Evolutionary conservation across 306 rosid species (phyloP).

Genomic region (Acacia acuminata): DNA sequence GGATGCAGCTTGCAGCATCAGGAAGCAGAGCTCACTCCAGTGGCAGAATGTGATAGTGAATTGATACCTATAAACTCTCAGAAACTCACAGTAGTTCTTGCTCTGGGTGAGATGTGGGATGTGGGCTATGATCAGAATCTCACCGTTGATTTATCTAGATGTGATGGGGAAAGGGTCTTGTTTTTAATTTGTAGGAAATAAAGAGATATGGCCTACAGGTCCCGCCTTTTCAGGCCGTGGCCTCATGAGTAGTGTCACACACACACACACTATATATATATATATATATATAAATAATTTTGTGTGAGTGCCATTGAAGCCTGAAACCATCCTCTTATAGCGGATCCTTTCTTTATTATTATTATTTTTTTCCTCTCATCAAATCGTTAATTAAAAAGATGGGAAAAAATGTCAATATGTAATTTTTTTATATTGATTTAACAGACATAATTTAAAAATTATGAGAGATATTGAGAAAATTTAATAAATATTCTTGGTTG

Average conservation of each 20-base stretch:
- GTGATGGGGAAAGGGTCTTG: not conserved
- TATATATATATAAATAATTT: not conserved
- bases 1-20: not conserved
- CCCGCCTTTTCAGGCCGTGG: constrained; percentile 43
- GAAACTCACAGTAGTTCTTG: not conserved
- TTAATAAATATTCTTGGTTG: too few relatives aligned
- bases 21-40: constrained; percentile 4
- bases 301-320: constrained; percentile 25
- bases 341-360: too few relatives aligned
- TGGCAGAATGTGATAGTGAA: constrained; percentile 22
- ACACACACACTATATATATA: not conserved
- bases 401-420: too few relatives aligned
- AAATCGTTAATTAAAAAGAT: too few relatives aligned
- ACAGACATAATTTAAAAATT: too few relatives aligned
- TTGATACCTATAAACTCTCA: constrained; percentile 22
- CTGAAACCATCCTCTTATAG: too few relatives aligned
- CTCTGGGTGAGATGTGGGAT: constrained; percentile 22
- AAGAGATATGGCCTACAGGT: constrained; percentile 38
- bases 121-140: constrained; percentile 25
- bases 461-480: too few relatives aligned
- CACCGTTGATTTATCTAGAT: constrained; percentile 29
- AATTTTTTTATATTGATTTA: too few relatives aligned
- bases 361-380: too few relatives aligned
- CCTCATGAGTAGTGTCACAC: constrained; percentile 7
- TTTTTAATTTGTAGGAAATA: constrained; percentile 27